Evolutionary conservation across 129 eudicot genomes (phyloP).

Genomic region (Artemisia tridentata): DNA sequence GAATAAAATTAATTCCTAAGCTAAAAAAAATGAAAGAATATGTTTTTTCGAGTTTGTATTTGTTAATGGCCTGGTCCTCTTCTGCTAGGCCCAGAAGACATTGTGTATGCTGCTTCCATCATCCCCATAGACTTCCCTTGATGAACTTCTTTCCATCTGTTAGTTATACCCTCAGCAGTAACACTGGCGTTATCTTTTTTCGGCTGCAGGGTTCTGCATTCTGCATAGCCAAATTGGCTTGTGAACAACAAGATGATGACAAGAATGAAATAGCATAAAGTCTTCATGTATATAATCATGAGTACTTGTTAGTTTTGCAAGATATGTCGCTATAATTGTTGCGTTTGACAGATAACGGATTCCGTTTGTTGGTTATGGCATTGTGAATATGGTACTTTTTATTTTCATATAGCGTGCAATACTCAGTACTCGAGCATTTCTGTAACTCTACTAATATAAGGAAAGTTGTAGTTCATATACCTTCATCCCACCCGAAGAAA

Average conservation of each 20-base stretch:
- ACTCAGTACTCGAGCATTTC: no score
- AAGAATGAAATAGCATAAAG: conserved; percentile 1
- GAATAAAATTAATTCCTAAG: not conserved
- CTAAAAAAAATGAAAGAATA: conserved; percentile 4
- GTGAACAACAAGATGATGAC: conserved; percentile 8
- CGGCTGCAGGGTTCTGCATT: conserved; percentile 1
- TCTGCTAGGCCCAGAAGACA: conserved; percentile 46
- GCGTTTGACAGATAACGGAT: no score
- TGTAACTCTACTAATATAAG: no score
- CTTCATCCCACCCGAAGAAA: no score
- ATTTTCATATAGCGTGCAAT: no score
- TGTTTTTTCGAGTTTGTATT: not conserved
- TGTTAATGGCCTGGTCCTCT: conserved; percentile 47
- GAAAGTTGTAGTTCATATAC: no score
- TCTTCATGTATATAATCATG: not conserved
- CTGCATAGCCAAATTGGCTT: conserved; percentile 8
- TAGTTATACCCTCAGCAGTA: no score
- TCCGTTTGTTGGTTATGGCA: no score
- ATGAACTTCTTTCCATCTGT: not conserved
- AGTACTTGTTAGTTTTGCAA: no score
- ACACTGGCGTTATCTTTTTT: not conserved
- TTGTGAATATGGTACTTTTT: no score
- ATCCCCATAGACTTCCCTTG: not conserved
- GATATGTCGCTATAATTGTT: no score
- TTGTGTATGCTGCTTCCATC: conserved; percentile 12